Evolutionary conservation across 1,284 basidiomycete species (phyloP).

Genomic region (Sphagnurus paluster): DNA sequence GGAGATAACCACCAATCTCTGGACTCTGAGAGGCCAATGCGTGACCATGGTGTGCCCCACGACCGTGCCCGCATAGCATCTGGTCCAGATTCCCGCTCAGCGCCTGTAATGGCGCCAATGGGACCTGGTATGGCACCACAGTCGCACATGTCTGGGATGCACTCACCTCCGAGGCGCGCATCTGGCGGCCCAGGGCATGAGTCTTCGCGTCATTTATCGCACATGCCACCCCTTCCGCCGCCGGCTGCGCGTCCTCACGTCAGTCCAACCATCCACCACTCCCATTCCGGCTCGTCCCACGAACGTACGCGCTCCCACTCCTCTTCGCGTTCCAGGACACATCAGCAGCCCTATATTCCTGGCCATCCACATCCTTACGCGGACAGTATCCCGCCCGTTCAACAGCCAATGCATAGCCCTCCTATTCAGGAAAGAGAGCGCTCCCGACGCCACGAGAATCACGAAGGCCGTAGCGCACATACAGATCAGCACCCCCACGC

Average conservation of each 20-base stretch:
- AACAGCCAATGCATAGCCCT: conserved; percentile 50
- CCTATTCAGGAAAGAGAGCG: conserved; percentile 47
- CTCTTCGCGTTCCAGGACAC: conserved; percentile 41
- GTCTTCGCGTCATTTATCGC: conserved; percentile 45
- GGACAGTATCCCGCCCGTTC: conserved; percentile 41
- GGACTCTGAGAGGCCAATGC: conserved; percentile 40
- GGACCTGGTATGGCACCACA: conserved; percentile 42
- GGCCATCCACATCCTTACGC: conserved; percentile 41
- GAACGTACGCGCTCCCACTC: conserved; percentile 33
- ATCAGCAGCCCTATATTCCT: conserved; percentile 36
- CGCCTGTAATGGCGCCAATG: conserved; percentile 43
- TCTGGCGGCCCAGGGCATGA: conserved; percentile 32
- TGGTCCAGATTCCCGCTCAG: conserved; percentile 46
- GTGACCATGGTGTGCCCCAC: conserved; percentile 48
- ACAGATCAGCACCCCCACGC: conserved; percentile 23
- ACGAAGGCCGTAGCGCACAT: conserved; percentile 32
- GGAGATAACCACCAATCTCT: conserved; percentile 37
- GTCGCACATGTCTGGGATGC: conserved; percentile 36
- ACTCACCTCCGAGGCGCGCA: conserved; percentile 30
- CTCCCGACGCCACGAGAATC: conserved; percentile 40
- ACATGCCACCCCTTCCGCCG: conserved; percentile 41
- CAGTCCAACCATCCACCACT: conserved; percentile 35
- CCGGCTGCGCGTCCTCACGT: conserved; percentile 45
- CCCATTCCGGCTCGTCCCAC: conserved; percentile 34
- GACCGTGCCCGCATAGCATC: conserved; percentile 44